phyloP scores from a whole-genome alignment of 2,329 filamentous ascomycete species.

The Trichoderma polysporum region DNA sequence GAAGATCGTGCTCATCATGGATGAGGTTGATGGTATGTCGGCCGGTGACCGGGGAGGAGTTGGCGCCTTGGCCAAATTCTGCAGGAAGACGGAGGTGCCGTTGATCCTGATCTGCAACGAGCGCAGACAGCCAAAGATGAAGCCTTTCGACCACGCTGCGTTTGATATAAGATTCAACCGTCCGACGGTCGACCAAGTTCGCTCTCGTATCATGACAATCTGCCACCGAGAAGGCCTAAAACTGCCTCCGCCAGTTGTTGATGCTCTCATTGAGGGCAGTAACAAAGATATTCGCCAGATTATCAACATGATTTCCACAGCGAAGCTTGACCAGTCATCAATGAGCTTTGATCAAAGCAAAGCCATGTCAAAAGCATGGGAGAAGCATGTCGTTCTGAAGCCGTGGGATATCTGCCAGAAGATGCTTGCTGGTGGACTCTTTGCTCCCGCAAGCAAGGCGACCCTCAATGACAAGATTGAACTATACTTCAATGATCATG shows the following conservation, averaged over 20 bases:
- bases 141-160: conserved; percentile 85
- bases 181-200: conserved; percentile 86
- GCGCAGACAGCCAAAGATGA: conserved; percentile 91
- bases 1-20: conserved; percentile 96
- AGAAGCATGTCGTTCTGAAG: conserved; percentile 95
- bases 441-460: conserved; percentile 76
- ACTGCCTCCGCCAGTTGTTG: conserved; percentile 77
- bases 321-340: conserved; percentile 78
- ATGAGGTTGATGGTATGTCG: conserved; percentile 98
- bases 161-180: conserved; percentile 85
- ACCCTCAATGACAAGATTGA: conserved; percentile 98
- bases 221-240: conserved; percentile 89
- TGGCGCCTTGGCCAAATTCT: conserved; percentile 87
- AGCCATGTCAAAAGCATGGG: conserved; percentile 95
- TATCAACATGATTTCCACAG: conserved; percentile 96
- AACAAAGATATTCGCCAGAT: conserved; percentile 96
- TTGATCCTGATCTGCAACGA: conserved; percentile 99
- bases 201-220: conserved; percentile 91
- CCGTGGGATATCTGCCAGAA: conserved; percentile 98
- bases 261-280: conserved; percentile 92
- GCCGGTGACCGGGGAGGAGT: conserved; percentile 95
- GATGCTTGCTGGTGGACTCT: conserved; percentile 84
- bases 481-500: conserved; percentile 98
- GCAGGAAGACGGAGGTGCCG: conserved; percentile 91
- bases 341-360: conserved; percentile 87